Evolutionary conservation across 352 stramenopile species (phyloP), one percentile per base, ranked within the genome.

Genomic region (Phytophthora idaei): DNA sequence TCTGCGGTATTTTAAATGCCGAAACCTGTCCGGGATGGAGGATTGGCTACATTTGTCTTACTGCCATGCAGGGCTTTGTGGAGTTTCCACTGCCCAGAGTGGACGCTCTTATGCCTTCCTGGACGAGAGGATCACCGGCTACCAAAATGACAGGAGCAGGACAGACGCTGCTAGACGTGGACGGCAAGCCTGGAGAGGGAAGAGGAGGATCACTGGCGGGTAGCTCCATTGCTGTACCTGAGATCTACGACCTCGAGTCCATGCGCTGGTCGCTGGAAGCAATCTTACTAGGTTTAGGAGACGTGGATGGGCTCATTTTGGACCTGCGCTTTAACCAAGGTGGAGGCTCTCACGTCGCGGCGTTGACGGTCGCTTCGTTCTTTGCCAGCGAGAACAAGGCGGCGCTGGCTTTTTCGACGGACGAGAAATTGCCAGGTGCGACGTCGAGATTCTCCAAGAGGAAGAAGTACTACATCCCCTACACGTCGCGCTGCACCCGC

Each of bases 251-350:
- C 60, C 57, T 95, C n/a, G 87, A 95, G 68, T 88, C 85, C 6
- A 93, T 95, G 85, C 85, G 85, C 14, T 95, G 87, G 87, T 89
- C 87, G 29, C 64, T 95, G n/a, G 85, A 95, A 73, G 85, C 87
- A 8, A 88, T 95, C 27, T 76, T 94, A 42, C 66, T 81, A 28
- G 78, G 77, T 7, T 65, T 92, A 5, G 76, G 78, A n/a, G 76
- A 83, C 14, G 55, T 93, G 11, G 83, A 92, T 32, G 87, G 80
- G 15, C 57, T 95, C 15, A 89, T 95, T 53, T 50, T 95, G 37
- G 87, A 95, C 50, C 50, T 95, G 29, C 83, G 87, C 17, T 90
- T 88, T 51, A 95, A 93, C 57, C 68, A 78, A 66, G 87, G 87
- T 27, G 87, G 87, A 42, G 87, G 87, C 21, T 91, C 83, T 25